Evolutionary conservation across 805 yeast genomes (phyloP).

Genomic region (Candida ponderosae): DNA sequence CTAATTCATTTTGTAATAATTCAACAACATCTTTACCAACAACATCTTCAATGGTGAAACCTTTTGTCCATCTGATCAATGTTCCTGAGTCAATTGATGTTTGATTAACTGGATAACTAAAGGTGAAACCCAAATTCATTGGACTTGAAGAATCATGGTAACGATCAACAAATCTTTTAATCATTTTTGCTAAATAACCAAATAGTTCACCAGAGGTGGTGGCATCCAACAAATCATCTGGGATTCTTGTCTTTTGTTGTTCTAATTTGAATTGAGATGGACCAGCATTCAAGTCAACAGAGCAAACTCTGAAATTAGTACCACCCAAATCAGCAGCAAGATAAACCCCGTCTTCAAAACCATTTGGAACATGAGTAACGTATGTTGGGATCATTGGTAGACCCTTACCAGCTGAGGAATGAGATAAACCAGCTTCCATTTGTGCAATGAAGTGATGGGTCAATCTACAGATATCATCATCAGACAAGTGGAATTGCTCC

Average conservation of each 20-base stretch:
- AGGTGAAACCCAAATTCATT: slow-evolving; percentile 85
- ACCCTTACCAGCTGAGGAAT: slow-evolving; percentile 33
- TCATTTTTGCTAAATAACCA: slow-evolving; percentile 63
- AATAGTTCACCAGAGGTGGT: slow-evolving; percentile 61
- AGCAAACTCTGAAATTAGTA: slow-evolving; percentile 91
- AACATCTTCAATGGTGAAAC: slow-evolving; percentile 79
- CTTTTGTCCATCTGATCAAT: slow-evolving; percentile 93
- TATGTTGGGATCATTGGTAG: slow-evolving; percentile 92
- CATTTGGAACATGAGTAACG: slow-evolving; percentile 80
- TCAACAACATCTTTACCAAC: slow-evolving; percentile 79
- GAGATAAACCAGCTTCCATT: slow-evolving; percentile 51
- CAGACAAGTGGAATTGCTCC: neutral
- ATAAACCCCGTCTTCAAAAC: slow-evolving; percentile 73
- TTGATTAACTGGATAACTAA: slow-evolving; percentile 89
- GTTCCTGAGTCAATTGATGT: slow-evolving; percentile 72
- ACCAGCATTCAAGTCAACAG: slow-evolving; percentile 61
- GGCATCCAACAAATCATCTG: slow-evolving; percentile 64
- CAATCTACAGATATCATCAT: slow-evolving; percentile 7
- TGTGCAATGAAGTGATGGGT: slow-evolving; percentile 48
- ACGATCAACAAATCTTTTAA: slow-evolving; percentile 53
- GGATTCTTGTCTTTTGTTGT: slow-evolving; percentile 75
- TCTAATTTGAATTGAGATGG: slow-evolving; percentile 70
- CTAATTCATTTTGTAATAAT: slow-evolving; percentile 62
- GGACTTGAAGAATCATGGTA: slow-evolving; percentile 42
- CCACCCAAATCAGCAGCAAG: slow-evolving; percentile 96